Conservation (phyloP, 208 protist species). For the Crithidia bombi region DNA sequence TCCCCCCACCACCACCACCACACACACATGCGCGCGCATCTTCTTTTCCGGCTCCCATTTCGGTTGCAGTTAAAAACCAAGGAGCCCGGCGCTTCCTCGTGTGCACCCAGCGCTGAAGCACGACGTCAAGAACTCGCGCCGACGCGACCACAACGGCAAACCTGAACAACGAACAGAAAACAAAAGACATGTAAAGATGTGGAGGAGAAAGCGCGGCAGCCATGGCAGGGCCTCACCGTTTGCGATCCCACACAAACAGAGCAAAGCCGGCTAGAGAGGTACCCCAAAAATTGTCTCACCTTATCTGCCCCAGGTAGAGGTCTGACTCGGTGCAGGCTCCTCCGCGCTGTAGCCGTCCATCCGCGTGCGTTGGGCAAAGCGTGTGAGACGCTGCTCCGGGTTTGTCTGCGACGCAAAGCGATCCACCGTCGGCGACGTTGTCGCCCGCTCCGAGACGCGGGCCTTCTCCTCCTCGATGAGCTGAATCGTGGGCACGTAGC, state of each 20-base stretch:
- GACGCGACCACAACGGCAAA: background rate
- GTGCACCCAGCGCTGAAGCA: no score
- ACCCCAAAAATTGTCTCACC: background rate
- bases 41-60: no score
- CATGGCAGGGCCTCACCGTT: background rate
- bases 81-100: no score
- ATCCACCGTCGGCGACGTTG: conserved; percentile 43
- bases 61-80: no score
- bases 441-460: conserved; percentile 54
- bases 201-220: background rate
- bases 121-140: no score
- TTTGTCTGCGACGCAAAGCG: conserved; percentile 87
- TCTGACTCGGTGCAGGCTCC: conserved; percentile 67
- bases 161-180: conserved; percentile 2
- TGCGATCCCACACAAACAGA: background rate
- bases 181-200: conserved; percentile 17
- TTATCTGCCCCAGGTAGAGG: conserved; percentile 50
- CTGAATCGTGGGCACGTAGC: conserved; percentile 39
- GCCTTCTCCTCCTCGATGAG: conserved; percentile 48
- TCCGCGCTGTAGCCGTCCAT: conserved; percentile 57
- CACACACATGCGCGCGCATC: no score
- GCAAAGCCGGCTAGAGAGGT: no score
- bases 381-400: conserved; percentile 83
- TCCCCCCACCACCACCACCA: no score
- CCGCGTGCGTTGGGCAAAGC: conserved; percentile 54